A percentile compares a stretch with the other conserved stretches of the same genome.
Conservation (phyloP, 441 rosid genomes). For the Mallotus japonicus region DNA sequence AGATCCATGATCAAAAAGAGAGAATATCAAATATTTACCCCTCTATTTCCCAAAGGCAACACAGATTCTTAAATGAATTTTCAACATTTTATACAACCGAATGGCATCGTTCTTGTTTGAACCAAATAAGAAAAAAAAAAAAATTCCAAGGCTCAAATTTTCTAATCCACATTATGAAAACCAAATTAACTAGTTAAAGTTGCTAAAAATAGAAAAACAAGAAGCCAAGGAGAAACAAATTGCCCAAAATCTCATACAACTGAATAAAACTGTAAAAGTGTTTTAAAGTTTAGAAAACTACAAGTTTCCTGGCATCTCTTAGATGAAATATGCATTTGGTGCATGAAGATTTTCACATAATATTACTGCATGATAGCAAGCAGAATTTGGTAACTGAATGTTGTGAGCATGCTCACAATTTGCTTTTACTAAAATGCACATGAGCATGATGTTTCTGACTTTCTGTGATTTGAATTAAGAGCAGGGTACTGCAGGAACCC, state of each 20-base stretch:
- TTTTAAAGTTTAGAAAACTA: background rate
- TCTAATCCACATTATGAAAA: background rate
- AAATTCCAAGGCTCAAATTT: background rate
- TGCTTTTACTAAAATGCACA: background rate
- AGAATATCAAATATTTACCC: background rate
- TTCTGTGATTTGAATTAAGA: background rate
- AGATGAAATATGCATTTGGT: background rate
- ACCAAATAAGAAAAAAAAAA: background rate
- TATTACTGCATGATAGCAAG: slow-evolving; percentile 7
- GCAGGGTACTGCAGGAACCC: background rate
- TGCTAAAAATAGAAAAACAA: background rate
- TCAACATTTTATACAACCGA: background rate
- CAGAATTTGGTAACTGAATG: background rate
- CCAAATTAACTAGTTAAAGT: background rate
- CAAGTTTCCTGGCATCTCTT: background rate
- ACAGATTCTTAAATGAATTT: background rate
- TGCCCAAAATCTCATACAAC: slow-evolving; percentile 1
- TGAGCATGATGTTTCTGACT: background rate
- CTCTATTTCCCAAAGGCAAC: background rate
- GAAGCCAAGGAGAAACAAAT: background rate
- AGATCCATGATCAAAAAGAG: slow-evolving; percentile 2
- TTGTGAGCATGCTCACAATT: background rate
- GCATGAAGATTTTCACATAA: background rate
- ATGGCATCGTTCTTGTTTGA: slow-evolving; percentile 7
- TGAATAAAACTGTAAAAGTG: background rate